Evolutionary conservation across 2,329 filamentous ascomycete genomes (phyloP), one percentile per base, ranked within the genome.

Genomic region (Tolypocladium endophyticum): DNA sequence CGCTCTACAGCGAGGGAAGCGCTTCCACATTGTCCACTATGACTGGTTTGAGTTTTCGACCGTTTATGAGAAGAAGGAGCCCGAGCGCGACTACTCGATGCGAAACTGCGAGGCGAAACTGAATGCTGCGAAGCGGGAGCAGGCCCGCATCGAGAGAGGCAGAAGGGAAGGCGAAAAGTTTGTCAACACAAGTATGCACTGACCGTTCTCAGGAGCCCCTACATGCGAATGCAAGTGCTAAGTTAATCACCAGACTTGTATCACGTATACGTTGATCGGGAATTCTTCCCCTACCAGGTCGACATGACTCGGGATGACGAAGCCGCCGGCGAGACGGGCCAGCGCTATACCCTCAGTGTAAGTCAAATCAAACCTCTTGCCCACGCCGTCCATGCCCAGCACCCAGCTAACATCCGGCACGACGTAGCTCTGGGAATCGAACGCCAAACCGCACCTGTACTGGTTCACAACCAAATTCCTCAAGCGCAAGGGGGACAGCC

Each of bases 381-480:
- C 28, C 5, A 6, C 8, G 7, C 38, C 11, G 6, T 23, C 12
- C 30, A 23, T 23, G 30, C 30, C 20, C 50, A 25, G 23, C 30
- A 14, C 50, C 11, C 50, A 18, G 30, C 50, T 16, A 23, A 54
- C 28, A 54, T 5, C 6, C 8, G 16, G 30, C 20, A n/a, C 47
- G 9, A 6, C 30, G 5, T 63, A 91, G 87, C 77, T 92, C 57
- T 89, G 85, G 74, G 84, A 90, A 70, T 87, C 86, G 6, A 78
- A 83, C 61, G 74, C 79, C 14, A 72, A 74, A 18, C 87, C 87
- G 0, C 76, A 75, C 61, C 79, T 82, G 0, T 92, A 90, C 73
- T 81, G 79, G 64, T 82, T 84, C 54, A 81, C 81, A 9, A 79
- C 78, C 55, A 82, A 82, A 58, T 77, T 75, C 64, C 77, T 75